phyloP scores from a whole-genome alignment of 139 green algal genomes.

The Chlorella vulgaris region DNA sequence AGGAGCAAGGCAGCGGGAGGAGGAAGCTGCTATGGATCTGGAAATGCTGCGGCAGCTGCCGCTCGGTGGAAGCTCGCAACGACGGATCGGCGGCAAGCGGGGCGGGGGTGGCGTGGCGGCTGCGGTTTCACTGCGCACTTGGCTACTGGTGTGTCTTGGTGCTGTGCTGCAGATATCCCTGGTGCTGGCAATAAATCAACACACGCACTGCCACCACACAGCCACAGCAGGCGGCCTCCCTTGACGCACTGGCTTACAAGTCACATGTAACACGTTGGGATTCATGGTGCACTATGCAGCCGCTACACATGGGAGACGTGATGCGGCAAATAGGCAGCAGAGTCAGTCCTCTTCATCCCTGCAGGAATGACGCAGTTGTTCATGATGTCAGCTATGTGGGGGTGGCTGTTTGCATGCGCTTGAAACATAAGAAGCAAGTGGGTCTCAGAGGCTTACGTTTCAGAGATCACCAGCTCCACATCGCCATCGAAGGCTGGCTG shows the following conservation, averaged over 20 bases:
- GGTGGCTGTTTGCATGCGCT: too few relatives aligned
- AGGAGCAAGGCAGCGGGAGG: not conserved
- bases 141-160: slow-evolving; percentile 10
- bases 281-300: too few relatives aligned
- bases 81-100: not conserved
- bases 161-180: not conserved
- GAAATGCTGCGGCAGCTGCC: slow-evolving; percentile 12
- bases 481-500: not conserved
- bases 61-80: not conserved
- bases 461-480: not conserved
- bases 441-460: not conserved
- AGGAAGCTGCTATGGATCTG: not conserved
- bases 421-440: not conserved
- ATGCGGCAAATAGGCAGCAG: too few relatives aligned
- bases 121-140: not conserved
- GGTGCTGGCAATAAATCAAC: slow-evolving; percentile 4
- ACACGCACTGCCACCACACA: slow-evolving; percentile 18
- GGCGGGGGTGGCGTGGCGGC: not conserved
- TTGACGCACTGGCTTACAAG: not conserved
- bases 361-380: not conserved
- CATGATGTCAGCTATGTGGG: too few relatives aligned
- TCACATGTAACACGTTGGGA: too few relatives aligned
- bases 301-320: too few relatives aligned
- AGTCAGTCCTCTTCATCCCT: not conserved
- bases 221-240: not conserved